Evolutionary conservation across 495 filamentous ascomycete species (phyloP).

Genomic region (Neurospora sp.): DNA sequence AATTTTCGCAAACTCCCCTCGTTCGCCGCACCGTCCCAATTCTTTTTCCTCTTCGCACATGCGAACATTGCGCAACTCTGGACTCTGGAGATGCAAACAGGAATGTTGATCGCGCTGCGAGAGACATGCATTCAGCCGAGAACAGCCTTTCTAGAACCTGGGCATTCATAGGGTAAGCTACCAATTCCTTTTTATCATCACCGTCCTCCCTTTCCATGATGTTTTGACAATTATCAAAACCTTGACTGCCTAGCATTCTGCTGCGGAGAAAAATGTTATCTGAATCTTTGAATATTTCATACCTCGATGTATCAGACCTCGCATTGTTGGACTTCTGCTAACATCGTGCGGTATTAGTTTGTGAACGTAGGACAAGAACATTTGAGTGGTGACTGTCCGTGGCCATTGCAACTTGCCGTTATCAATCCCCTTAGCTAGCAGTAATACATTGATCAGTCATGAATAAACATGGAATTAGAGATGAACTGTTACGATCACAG

Average conservation of each 20-base stretch:
- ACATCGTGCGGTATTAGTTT: neutral
- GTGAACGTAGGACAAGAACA: neutral
- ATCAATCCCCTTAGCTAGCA: neutral
- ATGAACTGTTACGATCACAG: neutral
- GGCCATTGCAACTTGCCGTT: neutral
- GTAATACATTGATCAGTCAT: neutral
- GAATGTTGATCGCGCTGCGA: neutral
- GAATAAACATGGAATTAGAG: neutral
- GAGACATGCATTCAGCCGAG: neutral
- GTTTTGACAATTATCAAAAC: conserved; percentile 22
- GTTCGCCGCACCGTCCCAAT: neutral
- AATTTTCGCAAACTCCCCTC: neutral
- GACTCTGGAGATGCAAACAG: neutral
- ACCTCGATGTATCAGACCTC: neutral
- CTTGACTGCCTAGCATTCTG: conserved; percentile 23
- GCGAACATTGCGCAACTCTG: neutral
- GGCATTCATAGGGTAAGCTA: neutral
- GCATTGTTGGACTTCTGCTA: neutral
- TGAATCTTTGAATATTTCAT: neutral
- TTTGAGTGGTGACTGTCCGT: neutral
- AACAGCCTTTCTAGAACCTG: neutral
- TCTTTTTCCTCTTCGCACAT: neutral
- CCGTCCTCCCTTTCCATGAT: conserved; percentile 12
- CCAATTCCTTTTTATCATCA: neutral
- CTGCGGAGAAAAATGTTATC: conserved; percentile 14